Evolutionary conservation across 2,329 filamentous ascomycete genomes (phyloP).

Genomic region (Fusarium dimerum): DNA sequence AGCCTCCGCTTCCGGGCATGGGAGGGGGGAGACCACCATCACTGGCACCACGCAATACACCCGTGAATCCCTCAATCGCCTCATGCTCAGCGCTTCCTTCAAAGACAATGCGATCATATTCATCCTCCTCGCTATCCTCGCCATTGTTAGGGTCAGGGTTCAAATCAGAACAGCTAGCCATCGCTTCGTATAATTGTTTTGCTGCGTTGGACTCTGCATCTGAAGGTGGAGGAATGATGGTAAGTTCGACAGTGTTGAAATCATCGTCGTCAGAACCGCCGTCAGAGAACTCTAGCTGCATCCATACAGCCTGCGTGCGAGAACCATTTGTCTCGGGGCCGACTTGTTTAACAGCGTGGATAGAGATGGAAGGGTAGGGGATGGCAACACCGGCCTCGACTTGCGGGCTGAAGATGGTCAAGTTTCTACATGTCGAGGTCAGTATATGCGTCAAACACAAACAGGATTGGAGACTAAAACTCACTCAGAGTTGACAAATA

Average conservation of each 20-base stretch:
- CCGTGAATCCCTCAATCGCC: constrained; percentile 57
- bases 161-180: constrained; percentile 73
- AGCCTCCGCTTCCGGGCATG: constrained; percentile 73
- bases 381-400: constrained; percentile 65
- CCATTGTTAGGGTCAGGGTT: constrained; percentile 69
- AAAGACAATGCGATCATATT: constrained; percentile 57
- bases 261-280: constrained; percentile 63
- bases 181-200: constrained; percentile 63
- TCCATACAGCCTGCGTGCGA: constrained; percentile 57
- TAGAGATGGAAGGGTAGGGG: constrained; percentile 72
- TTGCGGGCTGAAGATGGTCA: constrained; percentile 64
- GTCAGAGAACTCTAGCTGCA: constrained; percentile 67
- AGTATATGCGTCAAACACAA: constrained; percentile 7
- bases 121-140: constrained; percentile 58
- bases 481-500: constrained; percentile 62
- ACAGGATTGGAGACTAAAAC: constrained; percentile 11
- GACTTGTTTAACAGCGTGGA: constrained; percentile 71
- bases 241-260: constrained; percentile 67
- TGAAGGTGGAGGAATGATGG: constrained; percentile 54
- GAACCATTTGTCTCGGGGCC: constrained; percentile 38
- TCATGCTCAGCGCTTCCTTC: constrained; percentile 53
- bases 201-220: constrained; percentile 24
- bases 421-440: constrained; percentile 29
- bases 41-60: constrained; percentile 50
- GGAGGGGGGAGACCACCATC: constrained; percentile 62